Evolutionary conservation across 192 early-diverging fungal species (phyloP).

Genomic region (Backusella mclennaniae): DNA sequence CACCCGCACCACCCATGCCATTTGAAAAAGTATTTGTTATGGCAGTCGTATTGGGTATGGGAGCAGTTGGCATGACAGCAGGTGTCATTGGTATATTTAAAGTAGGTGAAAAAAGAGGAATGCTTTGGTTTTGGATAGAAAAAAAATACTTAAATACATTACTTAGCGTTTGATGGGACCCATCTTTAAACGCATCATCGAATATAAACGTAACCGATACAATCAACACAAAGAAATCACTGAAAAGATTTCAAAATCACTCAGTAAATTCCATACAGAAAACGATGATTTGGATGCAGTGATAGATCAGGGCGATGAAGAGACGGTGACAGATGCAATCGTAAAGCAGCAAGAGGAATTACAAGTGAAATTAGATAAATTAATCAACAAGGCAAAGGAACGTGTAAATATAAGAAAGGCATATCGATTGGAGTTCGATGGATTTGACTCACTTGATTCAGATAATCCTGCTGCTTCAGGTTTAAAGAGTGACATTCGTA

Average conservation of each 20-base stretch:
- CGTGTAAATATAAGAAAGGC: neutral
- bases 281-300: slow-evolving; percentile 12
- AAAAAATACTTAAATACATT: neutral
- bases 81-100: slow-evolving; percentile 32
- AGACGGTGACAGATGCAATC: neutral
- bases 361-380: neutral
- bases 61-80: slow-evolving; percentile 24
- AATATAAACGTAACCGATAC: slow-evolving; percentile 16
- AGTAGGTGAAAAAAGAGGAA: slow-evolving; percentile 8
- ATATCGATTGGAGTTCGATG: neutral
- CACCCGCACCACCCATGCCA: slow-evolving; percentile 21
- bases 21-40: slow-evolving; percentile 22
- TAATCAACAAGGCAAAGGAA: neutral
- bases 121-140: neutral
- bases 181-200: slow-evolving; percentile 15
- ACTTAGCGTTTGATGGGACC: slow-evolving; percentile 17
- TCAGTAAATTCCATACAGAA: neutral
- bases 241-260: neutral
- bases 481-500: slow-evolving; percentile 49
- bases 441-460: neutral
- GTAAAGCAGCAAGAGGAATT: slow-evolving; percentile 7
- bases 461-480: slow-evolving; percentile 26
- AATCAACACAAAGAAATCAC: slow-evolving; percentile 7
- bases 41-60: slow-evolving; percentile 26
- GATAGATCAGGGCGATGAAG: slow-evolving; percentile 12